phyloP scores from a whole-genome alignment of 1,139 yeast genomes.

The Geotrichum phurueaensis region DNA sequence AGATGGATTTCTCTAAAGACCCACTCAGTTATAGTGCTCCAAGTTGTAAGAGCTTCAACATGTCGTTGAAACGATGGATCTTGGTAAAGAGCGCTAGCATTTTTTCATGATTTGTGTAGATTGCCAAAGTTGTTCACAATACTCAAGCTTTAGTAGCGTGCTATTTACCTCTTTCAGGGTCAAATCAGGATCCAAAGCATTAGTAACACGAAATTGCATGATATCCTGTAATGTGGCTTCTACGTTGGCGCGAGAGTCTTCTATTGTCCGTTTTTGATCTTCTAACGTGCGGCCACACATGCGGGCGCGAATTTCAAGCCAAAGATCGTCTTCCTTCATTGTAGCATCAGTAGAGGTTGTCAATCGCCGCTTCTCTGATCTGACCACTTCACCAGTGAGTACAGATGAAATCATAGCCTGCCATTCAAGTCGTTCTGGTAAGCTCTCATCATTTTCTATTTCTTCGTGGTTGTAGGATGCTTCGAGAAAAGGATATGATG shows the following conservation, averaged over 20 bases:
- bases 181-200: slow-evolving; percentile 26
- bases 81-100: slow-evolving; percentile 69
- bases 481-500: slow-evolving; percentile 23
- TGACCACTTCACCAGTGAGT: slow-evolving; percentile 88
- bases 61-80: slow-evolving; percentile 59
- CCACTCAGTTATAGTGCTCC: slow-evolving; percentile 73
- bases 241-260: slow-evolving; percentile 64
- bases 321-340: slow-evolving; percentile 56
- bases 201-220: slow-evolving; percentile 50
- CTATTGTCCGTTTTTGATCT: slow-evolving; percentile 70
- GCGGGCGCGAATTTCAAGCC: slow-evolving; percentile 78
- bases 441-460: slow-evolving; percentile 40
- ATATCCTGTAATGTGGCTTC: slow-evolving; percentile 72
- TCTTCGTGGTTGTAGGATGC: slow-evolving; percentile 21
- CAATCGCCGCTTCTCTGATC: slow-evolving; percentile 82
- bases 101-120: slow-evolving; percentile 68
- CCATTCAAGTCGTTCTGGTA: slow-evolving; percentile 87
- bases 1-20: slow-evolving; percentile 55
- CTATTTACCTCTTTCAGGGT: slow-evolving; percentile 46
- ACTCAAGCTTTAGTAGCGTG: slow-evolving; percentile 57
- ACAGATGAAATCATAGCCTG: slow-evolving; percentile 89
- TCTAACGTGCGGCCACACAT: slow-evolving; percentile 74
- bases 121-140: slow-evolving; percentile 74
- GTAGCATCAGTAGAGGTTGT: slow-evolving; percentile 38
- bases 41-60: slow-evolving; percentile 73